Conservation (phyloP, 129 eudicot species). For the Flaveria brownii region DNA sequence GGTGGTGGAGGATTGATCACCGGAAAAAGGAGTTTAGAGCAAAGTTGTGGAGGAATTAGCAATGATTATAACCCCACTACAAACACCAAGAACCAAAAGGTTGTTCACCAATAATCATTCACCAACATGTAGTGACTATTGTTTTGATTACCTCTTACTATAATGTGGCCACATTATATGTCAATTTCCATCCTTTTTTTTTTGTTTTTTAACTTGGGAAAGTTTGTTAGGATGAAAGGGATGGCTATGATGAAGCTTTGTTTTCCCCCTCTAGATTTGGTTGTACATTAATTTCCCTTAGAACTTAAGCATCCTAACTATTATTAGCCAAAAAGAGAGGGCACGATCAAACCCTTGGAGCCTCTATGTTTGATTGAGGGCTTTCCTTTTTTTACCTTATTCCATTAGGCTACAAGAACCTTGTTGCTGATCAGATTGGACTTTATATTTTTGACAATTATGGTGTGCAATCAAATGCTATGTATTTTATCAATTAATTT, state of each 20-base stretch:
- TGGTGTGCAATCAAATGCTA: conserved; percentile 13
- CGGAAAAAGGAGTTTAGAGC: conserved; percentile 46
- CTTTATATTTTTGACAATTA: conserved; percentile 21
- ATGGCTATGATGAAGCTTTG: conserved; percentile 31
- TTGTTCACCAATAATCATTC: conserved; percentile 80
- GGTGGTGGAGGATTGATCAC: conserved; percentile 40
- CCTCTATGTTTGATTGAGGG: conserved; percentile 53
- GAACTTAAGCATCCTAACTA: conserved; percentile 55
- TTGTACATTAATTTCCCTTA: conserved; percentile 54
- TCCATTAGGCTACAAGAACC: conserved; percentile 1
- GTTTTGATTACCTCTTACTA: conserved; percentile 27
- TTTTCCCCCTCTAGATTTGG: conserved; percentile 33
- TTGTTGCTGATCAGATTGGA: conserved; percentile 11
- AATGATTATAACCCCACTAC: conserved; percentile 37
- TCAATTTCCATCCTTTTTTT: conserved; percentile 53
- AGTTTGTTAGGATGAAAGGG: conserved; percentile 49
- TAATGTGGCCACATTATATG: conserved; percentile 39
- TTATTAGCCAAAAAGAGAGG: conserved; percentile 47
- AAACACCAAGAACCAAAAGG: conserved; percentile 72
- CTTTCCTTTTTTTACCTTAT: conserved; percentile 35
- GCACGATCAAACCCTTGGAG: conserved; percentile 50
- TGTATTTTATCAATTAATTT: not conserved
- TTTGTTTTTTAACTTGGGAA: conserved; percentile 38
- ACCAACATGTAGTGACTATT: conserved; percentile 52
- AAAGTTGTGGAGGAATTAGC: conserved; percentile 45